Percentiles rank a stretch among this genome's conserved stretches.
Evolutionary conservation across 345 rosid genomes (phyloP).

Genomic region (Gossypium arboreum): DNA sequence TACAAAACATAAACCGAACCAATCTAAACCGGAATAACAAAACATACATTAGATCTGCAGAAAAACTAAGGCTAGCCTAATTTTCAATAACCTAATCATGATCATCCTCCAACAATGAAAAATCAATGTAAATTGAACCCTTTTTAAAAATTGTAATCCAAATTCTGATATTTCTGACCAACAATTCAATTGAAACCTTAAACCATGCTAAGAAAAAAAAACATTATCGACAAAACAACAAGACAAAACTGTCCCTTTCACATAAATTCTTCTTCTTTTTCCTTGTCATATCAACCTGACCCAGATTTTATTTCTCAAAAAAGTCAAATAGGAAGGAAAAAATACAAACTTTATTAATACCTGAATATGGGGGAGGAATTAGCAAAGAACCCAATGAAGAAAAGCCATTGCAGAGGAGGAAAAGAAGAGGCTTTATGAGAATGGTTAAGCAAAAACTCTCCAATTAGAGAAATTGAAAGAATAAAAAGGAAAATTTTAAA

Average conservation of each 20-base stretch:
- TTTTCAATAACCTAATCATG: neutral
- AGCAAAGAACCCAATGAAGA: conserved; percentile 23
- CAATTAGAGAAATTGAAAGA: conserved; percentile 21
- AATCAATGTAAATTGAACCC: neutral
- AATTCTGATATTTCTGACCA: neutral
- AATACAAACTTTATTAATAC: neutral
- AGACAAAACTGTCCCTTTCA: conserved; percentile 10
- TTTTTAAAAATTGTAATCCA: neutral
- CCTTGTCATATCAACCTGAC: neutral
- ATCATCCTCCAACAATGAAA: neutral
- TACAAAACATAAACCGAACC: too few relatives aligned
- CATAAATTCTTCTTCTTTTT: neutral
- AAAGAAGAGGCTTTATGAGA: conserved; percentile 2
- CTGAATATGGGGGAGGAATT: conserved; percentile 14
- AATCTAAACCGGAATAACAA: too few relatives aligned
- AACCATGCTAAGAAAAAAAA: neutral
- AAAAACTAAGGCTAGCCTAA: neutral
- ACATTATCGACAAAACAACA: neutral
- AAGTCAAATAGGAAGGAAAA: neutral
- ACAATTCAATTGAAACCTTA: neutral
- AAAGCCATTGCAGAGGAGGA: conserved; percentile 19
- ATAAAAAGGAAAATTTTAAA: neutral
- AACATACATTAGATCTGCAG: neutral
- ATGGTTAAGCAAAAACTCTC: conserved; percentile 26
- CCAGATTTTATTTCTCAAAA: neutral